These are phyloP conservation scores for Ophiostoma angusticollis DNA, from an alignment of 2,329 filamentous ascomycete species.

Conservation along the genomic window DNA sequence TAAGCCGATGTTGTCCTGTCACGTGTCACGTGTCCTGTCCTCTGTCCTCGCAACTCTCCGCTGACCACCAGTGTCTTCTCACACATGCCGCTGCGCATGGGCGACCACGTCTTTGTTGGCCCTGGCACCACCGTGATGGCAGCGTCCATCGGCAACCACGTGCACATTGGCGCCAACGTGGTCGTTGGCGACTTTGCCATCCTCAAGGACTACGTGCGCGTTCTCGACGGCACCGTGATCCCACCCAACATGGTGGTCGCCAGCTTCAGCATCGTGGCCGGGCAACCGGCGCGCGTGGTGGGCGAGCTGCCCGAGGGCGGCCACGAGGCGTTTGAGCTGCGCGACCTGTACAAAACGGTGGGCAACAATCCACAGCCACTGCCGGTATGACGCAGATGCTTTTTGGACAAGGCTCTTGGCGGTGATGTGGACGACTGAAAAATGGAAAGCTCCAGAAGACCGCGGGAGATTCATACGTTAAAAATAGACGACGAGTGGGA, in stretches of 20 bases:
- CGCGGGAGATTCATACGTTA: too few relatives aligned
- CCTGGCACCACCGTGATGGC: conserved; percentile 65
- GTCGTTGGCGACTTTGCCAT: conserved; percentile 79
- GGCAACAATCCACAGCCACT: conserved; percentile 40
- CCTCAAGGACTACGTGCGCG: conserved; percentile 83
- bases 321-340: conserved; percentile 49
- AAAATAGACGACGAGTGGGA: too few relatives aligned
- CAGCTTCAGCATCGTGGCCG: conserved; percentile 83
- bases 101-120: conserved; percentile 88
- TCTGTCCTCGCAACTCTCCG: not conserved
- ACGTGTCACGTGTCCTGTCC: too few relatives aligned
- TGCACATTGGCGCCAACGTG: conserved; percentile 67
- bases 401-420: too few relatives aligned
- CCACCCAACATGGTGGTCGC: conserved; percentile 84
- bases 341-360: conserved; percentile 51
- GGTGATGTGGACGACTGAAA: not conserved
- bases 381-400: conserved; percentile 19
- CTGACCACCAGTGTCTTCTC: conserved; percentile 40
- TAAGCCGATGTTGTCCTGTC: conserved; percentile 14
- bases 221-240: conserved; percentile 74
- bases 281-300: conserved; percentile 64
- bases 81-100: conserved; percentile 82
- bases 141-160: conserved; percentile 70
- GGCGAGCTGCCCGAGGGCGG: conserved; percentile 68
- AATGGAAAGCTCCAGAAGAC: too few relatives aligned